A percentile compares a stretch with the other conserved stretches of the same genome.
These are phyloP conservation scores for Saccharomycopsis javanensis DNA, from an alignment of 805 yeast species.

Conservation along the genomic window DNA sequence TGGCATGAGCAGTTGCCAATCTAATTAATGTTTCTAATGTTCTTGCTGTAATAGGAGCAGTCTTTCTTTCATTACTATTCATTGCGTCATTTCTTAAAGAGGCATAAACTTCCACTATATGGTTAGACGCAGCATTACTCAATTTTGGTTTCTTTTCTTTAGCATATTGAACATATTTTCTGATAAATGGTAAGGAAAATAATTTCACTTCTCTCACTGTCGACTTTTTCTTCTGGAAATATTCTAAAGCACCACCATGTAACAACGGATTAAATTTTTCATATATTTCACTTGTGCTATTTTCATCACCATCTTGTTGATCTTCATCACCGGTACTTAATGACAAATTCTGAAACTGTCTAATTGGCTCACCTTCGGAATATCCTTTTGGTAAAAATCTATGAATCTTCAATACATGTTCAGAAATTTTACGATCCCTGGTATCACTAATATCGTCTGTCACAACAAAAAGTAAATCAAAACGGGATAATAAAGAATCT, in stretches of 20 bases:
- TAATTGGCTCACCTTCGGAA: conserved; percentile 86
- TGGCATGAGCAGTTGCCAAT: conserved; percentile 92
- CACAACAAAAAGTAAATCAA: conserved; percentile 88
- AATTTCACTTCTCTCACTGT: conserved; percentile 34
- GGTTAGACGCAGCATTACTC: conserved; percentile 65
- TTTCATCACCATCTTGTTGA: conserved; percentile 36
- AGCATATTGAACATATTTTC: conserved; percentile 90
- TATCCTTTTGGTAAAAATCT: conserved; percentile 80
- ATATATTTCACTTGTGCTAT: conserved; percentile 45
- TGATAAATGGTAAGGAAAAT: conserved; percentile 73
- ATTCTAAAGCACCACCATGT: conserved; percentile 64
- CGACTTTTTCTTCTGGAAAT: conserved; percentile 26
- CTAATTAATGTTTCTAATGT: conserved; percentile 93
- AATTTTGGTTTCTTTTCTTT: conserved; percentile 81
- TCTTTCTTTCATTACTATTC: conserved; percentile 55
- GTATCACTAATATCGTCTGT: conserved; percentile 88
- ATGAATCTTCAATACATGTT: conserved; percentile 92
- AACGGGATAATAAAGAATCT: conserved; percentile 92
- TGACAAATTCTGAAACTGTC: conserved; percentile 62
- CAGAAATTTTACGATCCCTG: conserved; percentile 79
- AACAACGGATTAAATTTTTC: conserved; percentile 75
- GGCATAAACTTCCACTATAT: conserved; percentile 73
- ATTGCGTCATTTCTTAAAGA: conserved; percentile 68
- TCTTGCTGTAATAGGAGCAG: conserved; percentile 97
- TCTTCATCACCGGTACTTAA: conserved; percentile 71